Percentiles rank a stretch among this genome's conserved stretches.
Evolutionary conservation across 1,284 basidiomycete genomes (phyloP).

Genomic region (Cerrena zonata): DNA sequence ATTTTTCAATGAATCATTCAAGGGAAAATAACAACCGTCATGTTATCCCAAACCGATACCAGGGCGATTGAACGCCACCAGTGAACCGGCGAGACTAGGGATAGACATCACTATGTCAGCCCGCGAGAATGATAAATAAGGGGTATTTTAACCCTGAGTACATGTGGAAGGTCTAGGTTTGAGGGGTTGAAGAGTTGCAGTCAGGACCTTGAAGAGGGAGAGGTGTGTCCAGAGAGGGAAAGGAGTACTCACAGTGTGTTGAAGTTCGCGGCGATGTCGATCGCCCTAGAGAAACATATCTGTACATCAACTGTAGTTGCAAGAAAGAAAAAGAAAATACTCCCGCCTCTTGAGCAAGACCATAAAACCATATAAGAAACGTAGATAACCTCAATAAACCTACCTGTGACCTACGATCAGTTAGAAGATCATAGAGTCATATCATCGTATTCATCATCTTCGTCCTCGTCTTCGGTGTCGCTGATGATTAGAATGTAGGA

Average conservation of each 20-base stretch:
- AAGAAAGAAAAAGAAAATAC: neutral
- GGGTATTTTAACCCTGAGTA: neutral
- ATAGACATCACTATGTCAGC: neutral
- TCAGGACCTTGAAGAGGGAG: neutral
- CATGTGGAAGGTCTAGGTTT: neutral
- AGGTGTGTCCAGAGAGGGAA: neutral
- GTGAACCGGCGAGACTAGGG: neutral
- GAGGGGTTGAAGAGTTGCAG: neutral
- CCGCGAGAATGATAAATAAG: neutral
- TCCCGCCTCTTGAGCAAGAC: neutral
- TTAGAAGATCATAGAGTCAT: neutral
- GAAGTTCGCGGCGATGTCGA: neutral
- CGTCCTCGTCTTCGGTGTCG: conserved; percentile 43
- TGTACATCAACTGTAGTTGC: neutral
- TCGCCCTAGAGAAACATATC: neutral
- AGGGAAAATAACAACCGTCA: neutral
- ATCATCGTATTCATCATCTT: conserved; percentile 2
- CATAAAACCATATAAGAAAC: neutral
- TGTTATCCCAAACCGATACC: neutral
- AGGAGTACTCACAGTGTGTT: neutral
- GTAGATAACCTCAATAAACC: too few species aligned
- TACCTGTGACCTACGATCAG: neutral
- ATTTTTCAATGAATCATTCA: too few species aligned
- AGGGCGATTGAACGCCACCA: neutral
- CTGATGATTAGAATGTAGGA: conserved; percentile 43